Conservation (phyloP, 805 yeast genomes). For the Candida tallmaniae region DNA sequence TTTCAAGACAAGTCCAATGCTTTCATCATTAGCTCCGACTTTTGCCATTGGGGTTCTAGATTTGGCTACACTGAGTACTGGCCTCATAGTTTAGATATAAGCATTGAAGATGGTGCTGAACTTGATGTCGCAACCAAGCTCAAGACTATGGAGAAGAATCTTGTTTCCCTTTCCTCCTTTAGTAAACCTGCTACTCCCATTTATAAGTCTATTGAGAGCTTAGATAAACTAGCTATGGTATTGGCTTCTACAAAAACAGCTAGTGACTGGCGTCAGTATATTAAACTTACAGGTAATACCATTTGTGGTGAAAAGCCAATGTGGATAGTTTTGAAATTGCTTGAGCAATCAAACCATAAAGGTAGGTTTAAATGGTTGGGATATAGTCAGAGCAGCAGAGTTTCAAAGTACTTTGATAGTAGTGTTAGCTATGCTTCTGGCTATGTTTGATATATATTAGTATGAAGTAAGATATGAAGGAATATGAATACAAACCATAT, state of each 20-base stretch:
- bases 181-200: conserved; percentile 41
- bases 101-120: conserved; percentile 3
- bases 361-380: conserved; percentile 61
- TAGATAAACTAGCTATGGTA: conserved; percentile 72
- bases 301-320: conserved; percentile 91
- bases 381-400: conserved; percentile 72
- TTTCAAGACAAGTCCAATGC: conserved; percentile 53
- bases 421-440: conserved; percentile 94
- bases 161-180: conserved; percentile 3
- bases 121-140: conserved; percentile 1
- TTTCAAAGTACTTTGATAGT: conserved; percentile 46
- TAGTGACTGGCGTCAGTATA: conserved; percentile 60
- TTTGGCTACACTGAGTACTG: conserved; percentile 40
- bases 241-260: conserved; percentile 54
- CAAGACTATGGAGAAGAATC: neutral
- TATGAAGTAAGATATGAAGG: too few relatives aligned
- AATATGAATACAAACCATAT: too few relatives aligned
- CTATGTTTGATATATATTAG: conserved; percentile 38
- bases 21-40: conserved; percentile 83
- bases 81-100: conserved; percentile 3
- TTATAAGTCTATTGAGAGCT: conserved; percentile 63
- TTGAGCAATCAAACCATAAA: conserved; percentile 4
- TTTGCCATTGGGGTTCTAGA: conserved; percentile 82
- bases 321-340: conserved; percentile 51
- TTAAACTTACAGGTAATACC: conserved; percentile 73